Evolutionary conservation across 352 stramenopile genomes (phyloP), one percentile per base, ranked within the genome.

Genomic region (Globisporangium splendens): DNA sequence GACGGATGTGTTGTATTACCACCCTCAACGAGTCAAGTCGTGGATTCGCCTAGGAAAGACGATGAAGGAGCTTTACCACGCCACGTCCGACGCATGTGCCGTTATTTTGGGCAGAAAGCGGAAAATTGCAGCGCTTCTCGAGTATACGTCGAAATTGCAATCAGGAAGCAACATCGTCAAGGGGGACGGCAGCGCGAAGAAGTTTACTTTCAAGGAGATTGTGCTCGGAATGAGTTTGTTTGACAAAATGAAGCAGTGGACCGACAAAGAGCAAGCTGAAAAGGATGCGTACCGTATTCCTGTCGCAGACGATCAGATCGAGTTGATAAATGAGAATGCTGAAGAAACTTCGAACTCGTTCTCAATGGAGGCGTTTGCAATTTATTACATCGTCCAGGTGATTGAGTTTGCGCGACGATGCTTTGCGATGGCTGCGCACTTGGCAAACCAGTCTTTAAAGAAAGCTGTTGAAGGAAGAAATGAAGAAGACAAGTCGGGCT

Each of bases 61-160:
- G 10, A 81, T 85, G 61, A 89, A 90, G 42, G 77, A 88, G 54
- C 55, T 89, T 10, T 89, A 88, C 55, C 77, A 90, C 39, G 68
- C 77, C 33, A 62, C 71, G 3, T 89, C 77, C 2, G 82, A 92
- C 46, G 79, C 79, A 3, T 86, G 81, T 56, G 70, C 73, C 0
- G 68, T 80, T 8, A 22, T 88, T 0, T 59, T 91, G 14, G 76
- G 74, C 14, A 64, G 72, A 17, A 68, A 85, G n/a, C 46, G 60
- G 18, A 73, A 70, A 47, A 64, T 76, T 22, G 54, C 58, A 54
- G 75, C 76, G 39, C 63, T 86, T 0, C 59, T 57, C 11, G 68
- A 55, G 58, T 84, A 81, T 49, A 58, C 70, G 46, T 54, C n/a
- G 11, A 59, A 24, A 11, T n/a, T 59, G 24, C 18, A 17, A n/a